Base-by-base conservation (phyloP, 768 basidiomycete species). In the Termitomyces sp. region DNA sequence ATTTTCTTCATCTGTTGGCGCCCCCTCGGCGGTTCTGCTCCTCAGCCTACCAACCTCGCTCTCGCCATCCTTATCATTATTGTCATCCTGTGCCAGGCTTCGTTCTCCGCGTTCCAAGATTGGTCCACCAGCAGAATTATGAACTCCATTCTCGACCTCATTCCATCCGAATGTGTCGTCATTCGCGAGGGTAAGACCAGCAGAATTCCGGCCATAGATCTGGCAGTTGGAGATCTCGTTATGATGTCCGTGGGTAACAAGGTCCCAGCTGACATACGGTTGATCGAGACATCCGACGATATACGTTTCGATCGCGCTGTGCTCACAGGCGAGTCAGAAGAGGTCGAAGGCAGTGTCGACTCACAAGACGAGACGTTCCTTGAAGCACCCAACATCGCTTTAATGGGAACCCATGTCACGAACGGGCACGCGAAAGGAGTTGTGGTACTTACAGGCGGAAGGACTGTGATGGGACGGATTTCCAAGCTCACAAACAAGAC, bases 261-360 rank as follows among this genome's bases (percentile, higher is more conserved):
- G 54, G 62, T 63, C 3, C 62, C 62, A 8, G 62, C 61, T 12
- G 85, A 86, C 61, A 69, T 85, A 26, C 76, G 85, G 28, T 72
- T 86, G 9, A 74, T 84, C 47, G 66, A 79, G 14, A 77, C 75
- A 58, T 79, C 80, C 0, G 73, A 74, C 9, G 83, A 83, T 58
- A 68, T 83, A 58, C 73, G 74, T 35, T 74, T 83, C 45, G 83
- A 84, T 58, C 74, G 81, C 10, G 75, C 81, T 2, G 74, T 83
- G 30, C 73, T 84, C 38, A 84, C 83, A 4, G 80, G 78, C 10
- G 79, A 79, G 63, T 75, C 75, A 61, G 77, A 77, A 32, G 74
- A 75, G 69, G 68, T 79, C 61, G 77, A 76, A 28, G 80, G 69
- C 14, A 73, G 74, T 6, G 63, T 81, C 26, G 73, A 80, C 18